Percentiles rank a stretch among this genome's conserved stretches.
These are phyloP conservation scores for Oxyria digyna DNA, from an alignment of 148 eudicot species.

Conservation along the genomic window DNA sequence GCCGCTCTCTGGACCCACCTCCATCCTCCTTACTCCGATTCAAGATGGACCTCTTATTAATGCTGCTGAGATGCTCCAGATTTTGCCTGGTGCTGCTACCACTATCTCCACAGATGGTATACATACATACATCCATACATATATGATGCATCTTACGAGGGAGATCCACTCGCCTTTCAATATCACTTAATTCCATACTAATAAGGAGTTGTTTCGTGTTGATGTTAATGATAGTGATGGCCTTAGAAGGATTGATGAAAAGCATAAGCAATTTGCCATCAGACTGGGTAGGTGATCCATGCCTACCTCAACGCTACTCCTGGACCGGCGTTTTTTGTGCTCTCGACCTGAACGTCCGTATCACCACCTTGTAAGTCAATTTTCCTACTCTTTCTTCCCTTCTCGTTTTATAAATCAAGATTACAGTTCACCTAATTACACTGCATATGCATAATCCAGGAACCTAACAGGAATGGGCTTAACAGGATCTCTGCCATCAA, in stretches of 20 bases:
- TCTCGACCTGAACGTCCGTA: slow-evolving; percentile 19
- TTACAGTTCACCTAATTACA: not conserved
- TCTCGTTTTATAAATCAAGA: not conserved
- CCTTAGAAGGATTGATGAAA: slow-evolving; percentile 35
- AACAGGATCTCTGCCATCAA: slow-evolving; percentile 36
- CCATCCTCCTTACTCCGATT: slow-evolving; percentile 36
- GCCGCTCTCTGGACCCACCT: slow-evolving; percentile 55
- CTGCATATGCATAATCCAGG: slow-evolving; percentile 21
- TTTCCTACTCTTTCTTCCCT: too few relatives aligned
- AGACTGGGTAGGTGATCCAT: slow-evolving; percentile 92
- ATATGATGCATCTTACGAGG: too few relatives aligned
- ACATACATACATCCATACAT: too few relatives aligned
- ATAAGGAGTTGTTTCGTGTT: not conserved
- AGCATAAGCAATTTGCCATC: slow-evolving; percentile 37
- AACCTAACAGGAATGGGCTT: slow-evolving; percentile 51
- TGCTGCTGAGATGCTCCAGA: slow-evolving; percentile 67
- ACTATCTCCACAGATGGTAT: slow-evolving; percentile 62
- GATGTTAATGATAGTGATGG: slow-evolving; percentile 21
- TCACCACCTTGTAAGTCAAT: slow-evolving; percentile 53
- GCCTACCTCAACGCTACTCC: slow-evolving; percentile 47
- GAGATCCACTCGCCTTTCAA: too few relatives aligned
- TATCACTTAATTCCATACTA: too few relatives aligned
- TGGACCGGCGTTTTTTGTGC: slow-evolving; percentile 72
- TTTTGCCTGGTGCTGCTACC: slow-evolving; percentile 37
- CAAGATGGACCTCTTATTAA: slow-evolving; percentile 84